Conservation (phyloP, 257 asterid species). For the Gentiana straminea region DNA sequence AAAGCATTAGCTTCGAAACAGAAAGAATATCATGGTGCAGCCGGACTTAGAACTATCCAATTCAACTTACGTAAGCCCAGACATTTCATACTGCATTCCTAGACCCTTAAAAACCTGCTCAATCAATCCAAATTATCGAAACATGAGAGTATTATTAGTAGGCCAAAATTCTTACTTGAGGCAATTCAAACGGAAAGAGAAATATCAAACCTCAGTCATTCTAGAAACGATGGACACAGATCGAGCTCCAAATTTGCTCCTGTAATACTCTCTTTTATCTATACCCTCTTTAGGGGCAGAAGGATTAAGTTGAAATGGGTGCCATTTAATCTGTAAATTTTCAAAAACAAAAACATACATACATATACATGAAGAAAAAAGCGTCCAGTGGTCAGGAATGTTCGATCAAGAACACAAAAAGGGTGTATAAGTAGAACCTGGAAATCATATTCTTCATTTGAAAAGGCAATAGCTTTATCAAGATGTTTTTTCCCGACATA, state of each 20-base stretch:
- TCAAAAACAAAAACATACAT: not conserved
- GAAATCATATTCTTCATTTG: slow-evolving; percentile 33
- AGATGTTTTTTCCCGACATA: slow-evolving; percentile 74
- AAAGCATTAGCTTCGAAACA: not conserved
- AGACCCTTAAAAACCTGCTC: slow-evolving; percentile 48
- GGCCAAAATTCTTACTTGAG: not conserved
- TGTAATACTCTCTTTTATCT: slow-evolving; percentile 50
- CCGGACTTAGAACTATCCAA: not conserved
- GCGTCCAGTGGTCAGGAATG: too few species aligned
- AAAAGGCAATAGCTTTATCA: slow-evolving; percentile 63
- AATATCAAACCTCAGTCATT: slow-evolving; percentile 55
- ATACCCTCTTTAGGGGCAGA: slow-evolving; percentile 66
- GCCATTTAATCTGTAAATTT: slow-evolving; percentile 34
- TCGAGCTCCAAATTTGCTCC: slow-evolving; percentile 47
- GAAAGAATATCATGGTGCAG: not conserved
- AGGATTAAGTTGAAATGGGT: slow-evolving; percentile 46
- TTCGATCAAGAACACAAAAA: not conserved
- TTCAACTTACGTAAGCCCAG: slow-evolving; percentile 56
- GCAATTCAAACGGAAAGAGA: slow-evolving; percentile 3
- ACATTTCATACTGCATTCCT: slow-evolving; percentile 42
- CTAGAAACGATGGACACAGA: slow-evolving; percentile 43
- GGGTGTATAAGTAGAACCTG: slow-evolving; percentile 17
- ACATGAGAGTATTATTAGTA: not conserved
- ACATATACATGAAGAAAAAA: not conserved
- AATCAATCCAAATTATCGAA: not conserved